Evolutionary conservation across 2,329 filamentous ascomycete genomes (phyloP), one percentile per base, ranked within the genome.

Genomic region (Cladophialophora carrionii): DNA sequence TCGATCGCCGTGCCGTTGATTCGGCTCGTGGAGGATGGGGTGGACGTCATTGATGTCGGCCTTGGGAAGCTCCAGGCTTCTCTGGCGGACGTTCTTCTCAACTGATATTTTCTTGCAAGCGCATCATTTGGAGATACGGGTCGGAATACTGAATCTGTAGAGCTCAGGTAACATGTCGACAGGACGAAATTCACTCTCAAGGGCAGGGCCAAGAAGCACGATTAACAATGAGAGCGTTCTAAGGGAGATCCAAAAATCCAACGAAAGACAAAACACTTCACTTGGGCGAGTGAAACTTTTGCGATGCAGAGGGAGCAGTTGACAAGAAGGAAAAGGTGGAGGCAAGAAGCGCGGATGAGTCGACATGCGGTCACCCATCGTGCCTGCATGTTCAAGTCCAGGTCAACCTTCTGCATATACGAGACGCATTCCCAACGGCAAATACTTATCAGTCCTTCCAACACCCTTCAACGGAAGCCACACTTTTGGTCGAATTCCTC

Each of bases 1-100:
- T 72, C 68, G 48, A 71, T 43, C 26, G 64, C 29, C 52, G 53
- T 63, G 26, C 58, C 67, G 53, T 69, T 65, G 60, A 69, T 69
- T 29, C 49, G 67, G 60, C 61, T 69, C 26, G 56, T 55, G 12
- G 67, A 65, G n/a, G 67, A 65, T 22, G 64, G 64, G 10, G 67
- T 67, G 17, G 62, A 67, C 37, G 61, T 51, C 63, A 66, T 68
- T 68, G 56, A 24, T 4, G 22, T 20, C n/a, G 24, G 24, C 1
- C 6, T 31, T 49, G 3, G n/a, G 22, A 41, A 41, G 10, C 20
- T 43, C 10, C 8, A 29, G 48, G 22, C 41, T 43, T 32, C 29
- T 51, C 20, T 20, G 29, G 24, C 17, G 24, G 52, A 32, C 8
- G 24, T 29, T 54, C 2, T 3, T 52, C 26, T 60, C 57, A 53